Percentiles rank a stretch among this genome's conserved stretches.
These are phyloP conservation scores for Fusarium metavorans DNA, from an alignment of 2,329 filamentous ascomycete species.

Conservation along the genomic window DNA sequence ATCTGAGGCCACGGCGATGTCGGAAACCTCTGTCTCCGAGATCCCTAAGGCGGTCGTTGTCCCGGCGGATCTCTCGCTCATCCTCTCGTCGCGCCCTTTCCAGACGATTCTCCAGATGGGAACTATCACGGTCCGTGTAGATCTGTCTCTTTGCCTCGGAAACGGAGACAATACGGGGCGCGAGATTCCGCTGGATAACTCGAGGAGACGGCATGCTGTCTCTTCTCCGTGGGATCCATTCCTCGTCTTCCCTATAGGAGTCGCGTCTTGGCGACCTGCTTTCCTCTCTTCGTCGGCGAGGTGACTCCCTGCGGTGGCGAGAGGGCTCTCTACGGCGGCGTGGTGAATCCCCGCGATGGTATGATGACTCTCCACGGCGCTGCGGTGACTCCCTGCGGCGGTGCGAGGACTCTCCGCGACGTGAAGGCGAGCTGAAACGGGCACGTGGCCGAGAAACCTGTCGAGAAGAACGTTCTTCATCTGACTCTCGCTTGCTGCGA, in stretches of 20 bases:
- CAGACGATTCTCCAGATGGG: conserved; percentile 22
- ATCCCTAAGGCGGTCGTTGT: conserved; percentile 30
- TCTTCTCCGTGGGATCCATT: conserved; percentile 13
- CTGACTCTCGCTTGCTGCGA: neutral
- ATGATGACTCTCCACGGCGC: neutral
- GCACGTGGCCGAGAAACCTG: conserved; percentile 15
- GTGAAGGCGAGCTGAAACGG: conserved; percentile 16
- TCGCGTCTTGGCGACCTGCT: conserved; percentile 22
- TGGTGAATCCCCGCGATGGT: neutral
- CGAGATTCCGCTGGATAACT: conserved; percentile 29
- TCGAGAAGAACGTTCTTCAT: conserved; percentile 1
- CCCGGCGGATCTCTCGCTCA: conserved; percentile 16
- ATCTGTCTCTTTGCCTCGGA: conserved; percentile 32
- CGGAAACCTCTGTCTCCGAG: conserved; percentile 23
- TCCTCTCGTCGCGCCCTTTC: conserved; percentile 31
- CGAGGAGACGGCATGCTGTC: conserved; percentile 20
- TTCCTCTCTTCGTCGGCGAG: neutral
- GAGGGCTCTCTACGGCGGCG: neutral
- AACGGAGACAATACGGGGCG: conserved; percentile 30
- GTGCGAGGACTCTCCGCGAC: neutral
- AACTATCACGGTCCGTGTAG: conserved; percentile 9
- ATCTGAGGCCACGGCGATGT: conserved; percentile 18
- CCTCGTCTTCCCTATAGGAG: conserved; percentile 13
- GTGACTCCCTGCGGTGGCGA: neutral
- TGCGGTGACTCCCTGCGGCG: neutral